Evolutionary conservation across 2,329 filamentous ascomycete species (phyloP).

Genomic region (Alternaria gaisen): DNA sequence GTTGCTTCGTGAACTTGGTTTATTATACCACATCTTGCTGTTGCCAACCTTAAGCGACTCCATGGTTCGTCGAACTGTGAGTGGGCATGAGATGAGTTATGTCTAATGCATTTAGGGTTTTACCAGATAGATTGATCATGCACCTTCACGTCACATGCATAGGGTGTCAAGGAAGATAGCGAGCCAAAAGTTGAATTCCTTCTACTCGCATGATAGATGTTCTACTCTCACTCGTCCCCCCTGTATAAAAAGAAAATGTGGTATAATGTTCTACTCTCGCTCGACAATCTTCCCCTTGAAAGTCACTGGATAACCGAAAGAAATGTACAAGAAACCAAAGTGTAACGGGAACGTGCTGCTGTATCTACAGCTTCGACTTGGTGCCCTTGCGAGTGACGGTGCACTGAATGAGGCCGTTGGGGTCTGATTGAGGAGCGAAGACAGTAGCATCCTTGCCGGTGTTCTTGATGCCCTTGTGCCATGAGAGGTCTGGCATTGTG

Average conservation of each 20-base stretch:
- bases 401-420: conserved; percentile 95
- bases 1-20: background rate
- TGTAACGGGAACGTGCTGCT: conserved; percentile 13
- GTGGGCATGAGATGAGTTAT: background rate
- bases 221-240: conserved; percentile 29
- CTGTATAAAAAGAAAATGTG: conserved; percentile 21
- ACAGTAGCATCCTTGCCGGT: conserved; percentile 95
- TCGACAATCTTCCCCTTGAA: conserved; percentile 20
- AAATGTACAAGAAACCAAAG: conserved; percentile 27
- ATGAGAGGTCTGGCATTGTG: conserved; percentile 76
- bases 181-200: background rate
- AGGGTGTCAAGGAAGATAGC: background rate
- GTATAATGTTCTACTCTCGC: conserved; percentile 43
- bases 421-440: conserved; percentile 89
- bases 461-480: conserved; percentile 96
- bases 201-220: conserved; percentile 4
- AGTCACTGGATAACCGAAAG: conserved; percentile 20
- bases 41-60: background rate
- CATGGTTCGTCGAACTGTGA: background rate
- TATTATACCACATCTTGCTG: background rate
- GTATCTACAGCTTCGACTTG: conserved; percentile 55
- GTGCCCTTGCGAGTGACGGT: conserved; percentile 72
- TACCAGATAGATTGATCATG: background rate
- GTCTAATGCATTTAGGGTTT: background rate
- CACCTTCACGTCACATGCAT: background rate